Conservation (phyloP, 192 early-diverging fungal species). For the Entrophospora sp. region DNA sequence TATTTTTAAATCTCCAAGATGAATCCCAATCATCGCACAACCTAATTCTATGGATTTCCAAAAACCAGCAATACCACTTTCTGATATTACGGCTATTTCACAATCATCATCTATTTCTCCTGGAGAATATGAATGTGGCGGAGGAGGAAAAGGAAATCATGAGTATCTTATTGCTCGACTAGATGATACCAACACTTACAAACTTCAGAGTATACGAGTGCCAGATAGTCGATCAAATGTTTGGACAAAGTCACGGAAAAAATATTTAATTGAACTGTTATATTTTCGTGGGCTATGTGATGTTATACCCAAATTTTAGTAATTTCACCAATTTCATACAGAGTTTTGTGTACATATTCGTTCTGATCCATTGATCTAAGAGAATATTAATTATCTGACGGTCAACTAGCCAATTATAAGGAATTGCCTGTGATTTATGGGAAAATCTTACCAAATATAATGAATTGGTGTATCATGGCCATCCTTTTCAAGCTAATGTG, state of each 20-base stretch:
- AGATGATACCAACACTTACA: slow-evolving; percentile 34
- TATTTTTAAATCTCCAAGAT: too few relatives aligned
- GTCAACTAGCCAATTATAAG: slow-evolving; percentile 35
- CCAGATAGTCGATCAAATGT: slow-evolving; percentile 44
- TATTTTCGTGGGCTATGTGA: slow-evolving; percentile 53
- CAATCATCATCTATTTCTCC: too few relatives aligned
- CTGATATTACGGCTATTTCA: too few relatives aligned
- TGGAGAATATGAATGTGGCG: too few relatives aligned
- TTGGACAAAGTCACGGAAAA: slow-evolving; percentile 57
- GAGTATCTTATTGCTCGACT: slow-evolving; percentile 41
- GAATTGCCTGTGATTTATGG: slow-evolving; percentile 45
- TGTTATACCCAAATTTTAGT: slow-evolving; percentile 55
- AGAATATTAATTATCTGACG: slow-evolving; percentile 38
- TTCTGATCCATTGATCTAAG: slow-evolving; percentile 48
- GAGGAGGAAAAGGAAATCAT: slow-evolving; percentile 52
- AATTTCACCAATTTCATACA: slow-evolving; percentile 49
- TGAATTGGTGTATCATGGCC: slow-evolving; percentile 33
- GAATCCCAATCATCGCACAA: too few relatives aligned
- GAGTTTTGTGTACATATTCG: slow-evolving; percentile 52
- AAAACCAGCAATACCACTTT: too few relatives aligned
- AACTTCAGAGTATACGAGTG: slow-evolving; percentile 39
- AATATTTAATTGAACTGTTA: slow-evolving; percentile 50
- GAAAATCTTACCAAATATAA: slow-evolving; percentile 38
- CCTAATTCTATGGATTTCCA: too few relatives aligned
- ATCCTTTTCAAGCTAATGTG: too few relatives aligned